Evolutionary conservation across 495 filamentous ascomycete species (phyloP).

Genomic region (Aspergillus campestris): DNA sequence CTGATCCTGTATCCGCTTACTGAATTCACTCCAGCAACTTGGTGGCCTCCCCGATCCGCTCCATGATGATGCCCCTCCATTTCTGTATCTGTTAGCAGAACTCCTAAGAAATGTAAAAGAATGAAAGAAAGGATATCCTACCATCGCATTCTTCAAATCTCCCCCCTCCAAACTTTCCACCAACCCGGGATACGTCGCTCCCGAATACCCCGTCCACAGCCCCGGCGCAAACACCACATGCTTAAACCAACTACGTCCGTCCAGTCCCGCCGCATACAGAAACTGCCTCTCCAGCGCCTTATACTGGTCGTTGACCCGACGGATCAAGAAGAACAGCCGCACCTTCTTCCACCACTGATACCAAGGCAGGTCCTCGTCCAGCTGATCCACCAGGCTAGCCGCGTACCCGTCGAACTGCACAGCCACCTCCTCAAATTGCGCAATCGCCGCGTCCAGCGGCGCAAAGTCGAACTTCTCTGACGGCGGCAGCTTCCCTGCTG

Average conservation of each 20-base stretch:
- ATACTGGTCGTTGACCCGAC: slow-evolving; percentile 50
- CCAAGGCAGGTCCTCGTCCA: slow-evolving; percentile 55
- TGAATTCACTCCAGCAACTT: slow-evolving; percentile 28
- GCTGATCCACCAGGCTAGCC: slow-evolving; percentile 41
- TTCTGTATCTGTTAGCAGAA: slow-evolving; percentile 20
- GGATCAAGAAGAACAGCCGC: slow-evolving; percentile 47
- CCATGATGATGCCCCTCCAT: slow-evolving; percentile 38
- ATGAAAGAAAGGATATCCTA: slow-evolving; percentile 11
- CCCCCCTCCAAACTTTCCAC: slow-evolving; percentile 51
- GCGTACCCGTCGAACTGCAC: slow-evolving; percentile 45
- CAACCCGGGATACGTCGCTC: slow-evolving; percentile 57
- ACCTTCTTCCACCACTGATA: slow-evolving; percentile 68
- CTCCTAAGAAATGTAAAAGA: neutral
- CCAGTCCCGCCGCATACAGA: slow-evolving; percentile 48
- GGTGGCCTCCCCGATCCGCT: slow-evolving; percentile 30
- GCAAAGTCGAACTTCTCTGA: slow-evolving; percentile 33
- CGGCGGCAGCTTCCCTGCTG: slow-evolving; percentile 23
- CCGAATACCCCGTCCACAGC: slow-evolving; percentile 82
- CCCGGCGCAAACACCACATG: slow-evolving; percentile 68
- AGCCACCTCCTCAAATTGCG: slow-evolving; percentile 37
- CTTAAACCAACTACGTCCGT: slow-evolving; percentile 56
- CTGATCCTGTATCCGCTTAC: no score
- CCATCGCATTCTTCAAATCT: slow-evolving; percentile 39
- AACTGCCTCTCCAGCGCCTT: slow-evolving; percentile 56
- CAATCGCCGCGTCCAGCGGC: slow-evolving; percentile 39